Conservation (phyloP, 176 grass and related monocot genomes). For the Alopecurus myosuroides region DNA sequence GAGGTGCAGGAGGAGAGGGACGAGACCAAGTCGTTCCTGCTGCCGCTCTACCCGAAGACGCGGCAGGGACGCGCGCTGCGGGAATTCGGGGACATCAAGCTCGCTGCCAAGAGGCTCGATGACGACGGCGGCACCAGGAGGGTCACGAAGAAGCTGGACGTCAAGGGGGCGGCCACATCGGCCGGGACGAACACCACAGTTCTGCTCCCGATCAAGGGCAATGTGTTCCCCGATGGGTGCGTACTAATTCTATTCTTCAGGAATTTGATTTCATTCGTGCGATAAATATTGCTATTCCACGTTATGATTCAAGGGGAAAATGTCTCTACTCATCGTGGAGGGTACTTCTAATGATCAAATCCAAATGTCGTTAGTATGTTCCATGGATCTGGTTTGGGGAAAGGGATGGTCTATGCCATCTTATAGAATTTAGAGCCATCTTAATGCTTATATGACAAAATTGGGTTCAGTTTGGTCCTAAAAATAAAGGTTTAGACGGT, state of each 20-base stretch:
- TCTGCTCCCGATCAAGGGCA: slow-evolving; percentile 79
- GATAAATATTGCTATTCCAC: background rate
- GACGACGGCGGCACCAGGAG: slow-evolving; percentile 1
- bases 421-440: background rate
- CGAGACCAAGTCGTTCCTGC: slow-evolving; percentile 76
- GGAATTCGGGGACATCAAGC: slow-evolving; percentile 67
- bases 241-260: background rate
- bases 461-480: background rate
- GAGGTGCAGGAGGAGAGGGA: slow-evolving; percentile 38
- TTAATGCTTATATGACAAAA: slow-evolving; percentile 8
- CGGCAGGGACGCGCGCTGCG: slow-evolving; percentile 49
- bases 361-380: background rate
- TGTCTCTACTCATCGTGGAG: background rate
- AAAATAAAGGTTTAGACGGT: background rate
- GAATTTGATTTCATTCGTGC: background rate
- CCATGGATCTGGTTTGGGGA: slow-evolving; percentile 2
- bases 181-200: slow-evolving; percentile 43
- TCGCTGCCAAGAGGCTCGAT: slow-evolving; percentile 35
- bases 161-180: background rate
- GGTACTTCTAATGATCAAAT: background rate
- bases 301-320: background rate
- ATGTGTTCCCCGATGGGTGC: slow-evolving; percentile 93
- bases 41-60: slow-evolving; percentile 73
- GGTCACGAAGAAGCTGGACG: slow-evolving; percentile 26
- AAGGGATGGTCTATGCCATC: background rate